Evolutionary conservation across 306 rosid species (phyloP).

Genomic region (Biancaea sappan): DNA sequence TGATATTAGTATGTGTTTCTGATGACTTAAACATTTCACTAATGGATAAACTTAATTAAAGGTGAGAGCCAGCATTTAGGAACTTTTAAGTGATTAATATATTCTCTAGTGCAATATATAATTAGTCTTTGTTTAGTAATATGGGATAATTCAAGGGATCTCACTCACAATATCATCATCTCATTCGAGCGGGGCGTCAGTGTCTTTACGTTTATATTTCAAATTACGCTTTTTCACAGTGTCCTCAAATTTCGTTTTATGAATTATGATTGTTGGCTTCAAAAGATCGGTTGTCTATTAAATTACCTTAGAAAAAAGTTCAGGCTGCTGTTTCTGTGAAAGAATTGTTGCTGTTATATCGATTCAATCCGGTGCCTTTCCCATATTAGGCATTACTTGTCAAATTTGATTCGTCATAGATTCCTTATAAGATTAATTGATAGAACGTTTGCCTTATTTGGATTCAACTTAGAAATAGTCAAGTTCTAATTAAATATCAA

Average conservation of each 20-base stretch:
- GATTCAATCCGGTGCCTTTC: slow-evolving; percentile 13
- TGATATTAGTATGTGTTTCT: slow-evolving; percentile 1
- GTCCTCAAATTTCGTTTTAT: slow-evolving; percentile 24
- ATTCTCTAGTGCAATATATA: neutral
- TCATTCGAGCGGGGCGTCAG: slow-evolving; percentile 2
- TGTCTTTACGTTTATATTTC: neutral
- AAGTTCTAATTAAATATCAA: neutral
- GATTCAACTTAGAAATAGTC: neutral
- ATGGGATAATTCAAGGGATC: slow-evolving; percentile 30
- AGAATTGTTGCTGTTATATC: slow-evolving; percentile 12
- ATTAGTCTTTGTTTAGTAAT: neutral
- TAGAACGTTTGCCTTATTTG: slow-evolving; percentile 1
- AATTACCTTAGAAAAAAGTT: neutral
- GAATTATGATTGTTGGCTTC: slow-evolving; percentile 21
- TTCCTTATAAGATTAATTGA: neutral
- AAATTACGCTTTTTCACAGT: slow-evolving; percentile 10
- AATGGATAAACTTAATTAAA: slow-evolving; percentile 26
- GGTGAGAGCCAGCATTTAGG: slow-evolving; percentile 3
- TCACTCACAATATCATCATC: slow-evolving; percentile 2
- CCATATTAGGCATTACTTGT: neutral
- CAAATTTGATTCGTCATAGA: neutral
- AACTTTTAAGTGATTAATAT: neutral
- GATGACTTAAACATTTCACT: slow-evolving; percentile 17
- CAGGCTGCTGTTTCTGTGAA: neutral
- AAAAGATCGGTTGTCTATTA: slow-evolving; percentile 5